phyloP scores from a whole-genome alignment of 768 basidiomycete species.

The Lactarius quietus region DNA sequence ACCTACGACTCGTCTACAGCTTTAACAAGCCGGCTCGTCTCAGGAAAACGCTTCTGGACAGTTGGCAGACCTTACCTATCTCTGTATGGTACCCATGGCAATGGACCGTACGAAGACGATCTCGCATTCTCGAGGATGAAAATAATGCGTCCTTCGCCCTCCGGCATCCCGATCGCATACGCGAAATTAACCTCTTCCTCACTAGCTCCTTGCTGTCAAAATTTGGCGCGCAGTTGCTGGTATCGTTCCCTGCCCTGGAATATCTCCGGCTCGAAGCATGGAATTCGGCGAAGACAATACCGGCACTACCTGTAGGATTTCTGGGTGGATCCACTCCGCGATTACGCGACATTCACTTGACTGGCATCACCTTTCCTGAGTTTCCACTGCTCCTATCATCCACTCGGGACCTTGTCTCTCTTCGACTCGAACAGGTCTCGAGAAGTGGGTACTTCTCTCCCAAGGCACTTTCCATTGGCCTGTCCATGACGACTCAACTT shows the following conservation, averaged over 20 bases:
- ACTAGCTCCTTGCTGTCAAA: not conserved
- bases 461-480: not conserved
- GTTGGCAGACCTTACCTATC: slow-evolving; percentile 12
- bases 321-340: slow-evolving; percentile 8
- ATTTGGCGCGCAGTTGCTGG: not conserved
- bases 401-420: slow-evolving; percentile 6
- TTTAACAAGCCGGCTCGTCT: not conserved
- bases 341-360: slow-evolving; percentile 8
- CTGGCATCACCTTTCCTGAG: not conserved
- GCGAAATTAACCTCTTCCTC: slow-evolving; percentile 5
- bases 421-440: slow-evolving; percentile 1
- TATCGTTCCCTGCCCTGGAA: not conserved
- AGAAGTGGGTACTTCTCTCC: not conserved
- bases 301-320: not conserved
- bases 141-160: not conserved
- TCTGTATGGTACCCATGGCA: slow-evolving; percentile 1
- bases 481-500: slow-evolving; percentile 1
- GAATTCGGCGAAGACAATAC: not conserved
- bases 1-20: not conserved
- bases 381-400: slow-evolving; percentile 8
- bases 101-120: not conserved
- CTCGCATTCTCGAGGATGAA: not conserved
- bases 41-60: not conserved
- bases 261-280: not conserved
- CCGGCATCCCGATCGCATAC: slow-evolving; percentile 1